Evolutionary conservation across 495 filamentous ascomycete species (phyloP).

Genomic region (Hyaloscypha finlandica): DNA sequence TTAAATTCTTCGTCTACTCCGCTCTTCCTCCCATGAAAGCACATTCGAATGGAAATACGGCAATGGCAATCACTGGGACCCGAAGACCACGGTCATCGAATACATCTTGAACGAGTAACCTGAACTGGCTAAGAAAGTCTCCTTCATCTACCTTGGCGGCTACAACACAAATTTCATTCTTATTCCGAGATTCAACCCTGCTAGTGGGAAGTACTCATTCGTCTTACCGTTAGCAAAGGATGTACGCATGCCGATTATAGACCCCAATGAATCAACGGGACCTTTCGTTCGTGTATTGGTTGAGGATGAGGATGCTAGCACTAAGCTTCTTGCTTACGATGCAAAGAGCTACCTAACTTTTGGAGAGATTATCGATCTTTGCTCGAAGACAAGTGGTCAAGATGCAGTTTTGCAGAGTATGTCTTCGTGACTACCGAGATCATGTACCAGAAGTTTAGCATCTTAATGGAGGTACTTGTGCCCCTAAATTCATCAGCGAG

Average conservation of each 20-base stretch:
- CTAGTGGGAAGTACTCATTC: constrained; percentile 33
- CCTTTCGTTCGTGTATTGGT: constrained; percentile 45
- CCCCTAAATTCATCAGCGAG: constrained; percentile 37
- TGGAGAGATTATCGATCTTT: constrained; percentile 35
- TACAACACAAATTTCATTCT: constrained; percentile 37
- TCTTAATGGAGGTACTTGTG: constrained; percentile 43
- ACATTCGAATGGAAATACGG: constrained; percentile 37
- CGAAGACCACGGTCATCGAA: constrained; percentile 38
- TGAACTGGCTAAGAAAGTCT: constrained; percentile 42
- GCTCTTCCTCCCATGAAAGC: constrained; percentile 37
- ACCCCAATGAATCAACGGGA: constrained; percentile 41
- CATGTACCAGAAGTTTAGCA: constrained; percentile 39
- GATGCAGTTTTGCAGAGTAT: constrained; percentile 24
- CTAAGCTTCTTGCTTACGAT: constrained; percentile 45
- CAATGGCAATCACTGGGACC: constrained; percentile 42
- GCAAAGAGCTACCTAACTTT: constrained; percentile 37
- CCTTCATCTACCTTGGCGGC: constrained; percentile 40
- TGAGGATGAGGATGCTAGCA: constrained; percentile 40
- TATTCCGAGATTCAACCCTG: constrained; percentile 34
- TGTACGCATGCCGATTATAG: constrained; percentile 41
- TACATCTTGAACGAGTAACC: constrained; percentile 40
- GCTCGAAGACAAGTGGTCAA: constrained; percentile 39
- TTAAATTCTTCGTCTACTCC: constrained; percentile 49
- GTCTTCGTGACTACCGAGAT: constrained; percentile 35
- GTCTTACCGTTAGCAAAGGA: constrained; percentile 33